phyloP scores from a whole-genome alignment of 768 basidiomycete species.

The Serpula lacrymans region DNA sequence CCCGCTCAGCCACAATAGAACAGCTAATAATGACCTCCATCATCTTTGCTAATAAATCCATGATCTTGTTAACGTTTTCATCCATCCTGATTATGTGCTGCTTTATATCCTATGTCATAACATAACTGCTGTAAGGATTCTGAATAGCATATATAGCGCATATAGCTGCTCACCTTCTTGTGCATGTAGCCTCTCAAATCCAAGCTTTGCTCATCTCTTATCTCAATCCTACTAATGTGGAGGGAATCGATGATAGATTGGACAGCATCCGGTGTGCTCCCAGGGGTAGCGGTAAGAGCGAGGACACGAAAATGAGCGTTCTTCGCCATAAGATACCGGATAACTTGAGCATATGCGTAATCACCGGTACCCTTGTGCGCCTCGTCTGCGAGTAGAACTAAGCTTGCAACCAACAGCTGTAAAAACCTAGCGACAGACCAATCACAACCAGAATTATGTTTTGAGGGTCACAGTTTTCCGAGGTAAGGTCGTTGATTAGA shows the following conservation, averaged over 20 bases:
- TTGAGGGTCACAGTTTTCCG: conserved; percentile 67
- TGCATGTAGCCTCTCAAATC: conserved; percentile 86
- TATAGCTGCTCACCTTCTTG: conserved; percentile 59
- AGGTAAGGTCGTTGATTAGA: conserved; percentile 77
- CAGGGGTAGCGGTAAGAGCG: conserved; percentile 95
- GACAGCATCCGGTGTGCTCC: conserved; percentile 78
- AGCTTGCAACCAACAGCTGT: conserved; percentile 1
- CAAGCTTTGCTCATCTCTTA: conserved; percentile 85
- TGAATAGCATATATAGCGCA: conserved; percentile 1
- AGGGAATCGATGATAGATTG: conserved; percentile 89
- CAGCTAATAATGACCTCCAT: conserved; percentile 60
- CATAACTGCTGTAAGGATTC: conserved; percentile 4
- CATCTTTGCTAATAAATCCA: conserved; percentile 61
- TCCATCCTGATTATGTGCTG: conserved; percentile 77
- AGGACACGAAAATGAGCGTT: conserved; percentile 92
- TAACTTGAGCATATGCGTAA: conserved; percentile 86
- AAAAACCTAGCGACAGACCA: conserved; percentile 47
- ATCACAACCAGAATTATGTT: conserved; percentile 88
- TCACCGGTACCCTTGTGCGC: conserved; percentile 93
- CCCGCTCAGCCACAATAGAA: conserved; percentile 1
- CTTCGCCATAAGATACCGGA: conserved; percentile 89
- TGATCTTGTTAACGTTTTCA: conserved; percentile 59
- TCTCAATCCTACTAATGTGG: conserved; percentile 93
- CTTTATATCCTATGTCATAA: conserved; percentile 53
- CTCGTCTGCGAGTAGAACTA: conserved; percentile 58